A percentile compares a stretch with the other conserved stretches of the same genome.
These are phyloP conservation scores for Aspergillus novofumigatus DNA, from an alignment of 2,329 filamentous ascomycete genomes.

Conservation along the genomic window DNA sequence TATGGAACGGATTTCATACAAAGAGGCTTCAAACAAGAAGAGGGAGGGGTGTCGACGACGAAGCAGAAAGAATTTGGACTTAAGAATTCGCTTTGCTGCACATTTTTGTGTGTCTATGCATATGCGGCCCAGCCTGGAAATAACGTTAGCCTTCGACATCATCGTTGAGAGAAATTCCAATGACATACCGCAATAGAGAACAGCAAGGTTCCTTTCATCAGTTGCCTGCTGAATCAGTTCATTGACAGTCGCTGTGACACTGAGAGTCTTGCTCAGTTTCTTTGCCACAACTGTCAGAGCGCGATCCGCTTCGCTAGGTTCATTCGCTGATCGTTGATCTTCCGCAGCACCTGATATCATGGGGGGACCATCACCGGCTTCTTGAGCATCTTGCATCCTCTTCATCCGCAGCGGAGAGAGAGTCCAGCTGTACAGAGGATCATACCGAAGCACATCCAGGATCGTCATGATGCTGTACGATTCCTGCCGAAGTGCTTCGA, in stretches of 20 bases:
- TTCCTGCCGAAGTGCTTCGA: constrained; percentile 91
- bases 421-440: constrained; percentile 94
- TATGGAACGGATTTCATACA: background rate
- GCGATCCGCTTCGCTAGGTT: constrained; percentile 78
- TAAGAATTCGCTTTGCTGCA: background rate
- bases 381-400: constrained; percentile 59
- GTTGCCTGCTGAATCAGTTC: constrained; percentile 94
- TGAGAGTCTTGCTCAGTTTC: constrained; percentile 91
- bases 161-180: background rate
- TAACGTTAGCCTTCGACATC: constrained; percentile 1
- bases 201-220: constrained; percentile 85
- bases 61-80: background rate
- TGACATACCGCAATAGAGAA: constrained; percentile 72
- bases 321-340: constrained; percentile 43
- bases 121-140: constrained; percentile 50
- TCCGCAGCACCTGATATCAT: constrained; percentile 25
- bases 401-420: constrained; percentile 67
- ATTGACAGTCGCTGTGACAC: constrained; percentile 91
- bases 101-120: constrained; percentile 23
- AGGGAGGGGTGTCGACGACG: background rate
- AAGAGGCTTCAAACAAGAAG: background rate
- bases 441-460: constrained; percentile 94
- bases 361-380: constrained; percentile 37
- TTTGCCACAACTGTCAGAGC: constrained; percentile 91
- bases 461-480: constrained; percentile 98